Evolutionary conservation across 352 stramenopile genomes (phyloP), one percentile per base, ranked within the genome.

Genomic region (Globisporangium solare): DNA sequence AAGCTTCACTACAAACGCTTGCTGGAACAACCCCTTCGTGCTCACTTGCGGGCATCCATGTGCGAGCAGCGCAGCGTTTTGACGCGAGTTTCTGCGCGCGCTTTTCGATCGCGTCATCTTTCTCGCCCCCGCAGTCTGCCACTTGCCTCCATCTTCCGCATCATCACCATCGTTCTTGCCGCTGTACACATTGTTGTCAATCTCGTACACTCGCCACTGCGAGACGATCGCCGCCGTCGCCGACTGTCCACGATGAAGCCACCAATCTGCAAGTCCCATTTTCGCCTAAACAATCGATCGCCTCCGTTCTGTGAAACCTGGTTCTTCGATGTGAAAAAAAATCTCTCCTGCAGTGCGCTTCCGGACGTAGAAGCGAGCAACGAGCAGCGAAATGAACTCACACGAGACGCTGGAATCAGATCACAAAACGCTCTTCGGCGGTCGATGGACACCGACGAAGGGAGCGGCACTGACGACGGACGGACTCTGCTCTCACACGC

Each of bases 241-340:
- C 42, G 53, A 13, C 8, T 53, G 54, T 17, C 45, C 32, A 14
- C 43, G 56, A 13, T 62, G 31, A 8, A 52, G 39, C 56, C 49
- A 63, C 56, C 56, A 63, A 17, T 63, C 56, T 10, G 49, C 50
- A 40, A 63, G 47, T 5, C 56, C 56, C 56, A 63, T 63, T 24
- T 11, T 59, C 15, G 50, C 32, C 24, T 32, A 7, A 40, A 40
- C 24, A 35, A 35, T 1, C 4, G 27, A 35, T 35, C 27, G 5
- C 27, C 27, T 35, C 10, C 3, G 0, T 35, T 35, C 27, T 35
- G 27, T 35, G 27, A 35, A 35, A 35, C 6, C 27, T 35, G 27
- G 5, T 35, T 35, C 27, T 3, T 35, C 27, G 27, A 35, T 35
- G 27, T 8, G 13, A 18, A 21, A 15, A 15, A n/a, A 21, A 15